These are phyloP conservation scores for Tylopilus subfusipes DNA, from an alignment of 768 basidiomycete species.

Conservation along the genomic window DNA sequence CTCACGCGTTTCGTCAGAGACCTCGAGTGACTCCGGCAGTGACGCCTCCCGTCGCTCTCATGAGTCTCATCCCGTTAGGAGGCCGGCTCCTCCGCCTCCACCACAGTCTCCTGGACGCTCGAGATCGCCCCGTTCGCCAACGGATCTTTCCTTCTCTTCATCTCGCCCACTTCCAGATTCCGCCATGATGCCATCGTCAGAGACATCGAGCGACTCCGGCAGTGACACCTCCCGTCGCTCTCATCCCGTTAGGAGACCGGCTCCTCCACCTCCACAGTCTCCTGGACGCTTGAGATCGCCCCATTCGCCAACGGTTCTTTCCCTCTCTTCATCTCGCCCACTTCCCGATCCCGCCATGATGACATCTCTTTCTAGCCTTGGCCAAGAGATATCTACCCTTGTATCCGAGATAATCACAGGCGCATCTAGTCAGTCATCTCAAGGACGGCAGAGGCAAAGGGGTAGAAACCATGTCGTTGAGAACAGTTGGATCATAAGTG, in stretches of 20 bases:
- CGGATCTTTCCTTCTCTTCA: not conserved
- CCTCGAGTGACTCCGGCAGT: not conserved
- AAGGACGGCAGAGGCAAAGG: too few relatives aligned
- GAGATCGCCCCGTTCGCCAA: not conserved
- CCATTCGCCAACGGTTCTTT: not conserved
- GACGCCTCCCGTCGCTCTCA: not conserved
- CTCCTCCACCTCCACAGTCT: not conserved
- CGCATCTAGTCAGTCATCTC: too few relatives aligned
- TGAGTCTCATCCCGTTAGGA: slow-evolving; percentile 1
- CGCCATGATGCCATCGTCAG: too few relatives aligned
- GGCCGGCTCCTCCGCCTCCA: not conserved
- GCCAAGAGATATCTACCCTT: not conserved
- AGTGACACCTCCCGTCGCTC: not conserved
- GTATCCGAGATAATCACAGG: not conserved
- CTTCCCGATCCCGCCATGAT: not conserved
- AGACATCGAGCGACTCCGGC: not conserved
- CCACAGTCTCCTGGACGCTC: not conserved
- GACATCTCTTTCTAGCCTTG: not conserved
- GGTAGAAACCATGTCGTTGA: too few relatives aligned
- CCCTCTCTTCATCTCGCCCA: not conserved
- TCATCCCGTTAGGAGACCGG: not conserved
- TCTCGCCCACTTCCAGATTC: not conserved
- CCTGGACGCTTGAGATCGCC: not conserved
- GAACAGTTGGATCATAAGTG: too few relatives aligned
- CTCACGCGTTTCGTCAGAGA: not conserved